Evolutionary conservation across 139 green algal genomes (phyloP).

Genomic region (Auxenochlorella protothecoides): DNA sequence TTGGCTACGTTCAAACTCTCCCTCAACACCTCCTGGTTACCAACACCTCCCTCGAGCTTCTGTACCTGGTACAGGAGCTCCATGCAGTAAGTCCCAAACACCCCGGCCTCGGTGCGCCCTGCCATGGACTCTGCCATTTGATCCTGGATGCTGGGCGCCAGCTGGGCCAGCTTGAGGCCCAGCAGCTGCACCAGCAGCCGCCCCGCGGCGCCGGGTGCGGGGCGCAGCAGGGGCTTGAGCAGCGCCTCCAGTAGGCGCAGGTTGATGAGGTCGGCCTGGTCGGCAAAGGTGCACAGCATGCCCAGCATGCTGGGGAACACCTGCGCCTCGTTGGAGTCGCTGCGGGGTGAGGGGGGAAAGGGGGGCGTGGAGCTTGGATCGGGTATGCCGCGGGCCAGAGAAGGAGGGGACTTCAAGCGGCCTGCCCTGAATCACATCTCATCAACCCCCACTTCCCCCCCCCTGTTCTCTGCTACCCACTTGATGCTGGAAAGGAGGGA

Average conservation of each 20-base stretch:
- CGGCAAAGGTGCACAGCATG: constrained; percentile 37
- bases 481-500: constrained; percentile 39
- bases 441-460: too few species aligned
- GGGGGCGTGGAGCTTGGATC: background rate
- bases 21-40: too few species aligned
- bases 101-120: constrained; percentile 20
- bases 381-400: background rate
- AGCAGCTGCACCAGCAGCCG: constrained; percentile 29
- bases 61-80: too few species aligned
- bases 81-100: constrained; percentile 11
- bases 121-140: too few species aligned
- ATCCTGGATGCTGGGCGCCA: too few species aligned
- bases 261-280: constrained; percentile 49
- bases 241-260: constrained; percentile 52
- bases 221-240: constrained; percentile 38
- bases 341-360: constrained; percentile 8
- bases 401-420: background rate
- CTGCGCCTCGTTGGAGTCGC: constrained; percentile 24
- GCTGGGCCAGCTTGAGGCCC: too few species aligned
- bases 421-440: background rate
- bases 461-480: constrained; percentile 12
- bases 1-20: too few species aligned
- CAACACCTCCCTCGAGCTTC: too few species aligned
- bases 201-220: constrained; percentile 23
- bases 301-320: constrained; percentile 14